These are phyloP conservation scores for Neurospora sp. DNA, from an alignment of 495 filamentous ascomycete species.

Conservation along the genomic window DNA sequence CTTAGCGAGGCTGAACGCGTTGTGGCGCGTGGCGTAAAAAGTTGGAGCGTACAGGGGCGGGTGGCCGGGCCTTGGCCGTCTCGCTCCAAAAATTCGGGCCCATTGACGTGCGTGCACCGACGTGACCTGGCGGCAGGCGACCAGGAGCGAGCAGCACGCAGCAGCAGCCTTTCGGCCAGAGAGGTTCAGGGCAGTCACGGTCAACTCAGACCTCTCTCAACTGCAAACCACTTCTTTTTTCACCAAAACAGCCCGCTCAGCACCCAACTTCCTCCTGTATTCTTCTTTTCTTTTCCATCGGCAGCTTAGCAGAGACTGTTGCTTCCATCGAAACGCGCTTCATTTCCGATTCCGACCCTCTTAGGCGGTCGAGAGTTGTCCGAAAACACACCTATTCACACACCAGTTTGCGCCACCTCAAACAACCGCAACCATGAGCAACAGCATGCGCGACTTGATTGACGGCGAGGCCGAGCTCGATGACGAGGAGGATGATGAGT, in stretches of 20 bases:
- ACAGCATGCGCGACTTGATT: conserved; percentile 58
- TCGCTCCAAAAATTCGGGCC: conserved; percentile 14
- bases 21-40: conserved; percentile 4
- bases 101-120: not conserved
- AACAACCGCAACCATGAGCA: conserved; percentile 48
- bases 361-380: not conserved
- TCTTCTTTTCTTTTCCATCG: not conserved
- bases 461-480: conserved; percentile 78
- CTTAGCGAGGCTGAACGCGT: conserved; percentile 13
- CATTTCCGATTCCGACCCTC: not conserved
- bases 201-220: not conserved
- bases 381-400: not conserved
- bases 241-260: not conserved
- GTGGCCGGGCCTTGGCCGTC: not conserved
- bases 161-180: not conserved
- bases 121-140: not conserved
- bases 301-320: not conserved
- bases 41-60: not conserved
- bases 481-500: conserved; percentile 85
- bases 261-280: not conserved
- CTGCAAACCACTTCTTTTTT: not conserved
- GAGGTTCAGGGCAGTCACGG: not conserved
- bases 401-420: not conserved
- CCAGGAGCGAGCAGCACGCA: not conserved
- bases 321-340: not conserved